A percentile compares a stretch with the other conserved stretches of the same genome.
Evolutionary conservation across 306 rosid species (phyloP).

Genomic region (Cucurbita argyrosperma): DNA sequence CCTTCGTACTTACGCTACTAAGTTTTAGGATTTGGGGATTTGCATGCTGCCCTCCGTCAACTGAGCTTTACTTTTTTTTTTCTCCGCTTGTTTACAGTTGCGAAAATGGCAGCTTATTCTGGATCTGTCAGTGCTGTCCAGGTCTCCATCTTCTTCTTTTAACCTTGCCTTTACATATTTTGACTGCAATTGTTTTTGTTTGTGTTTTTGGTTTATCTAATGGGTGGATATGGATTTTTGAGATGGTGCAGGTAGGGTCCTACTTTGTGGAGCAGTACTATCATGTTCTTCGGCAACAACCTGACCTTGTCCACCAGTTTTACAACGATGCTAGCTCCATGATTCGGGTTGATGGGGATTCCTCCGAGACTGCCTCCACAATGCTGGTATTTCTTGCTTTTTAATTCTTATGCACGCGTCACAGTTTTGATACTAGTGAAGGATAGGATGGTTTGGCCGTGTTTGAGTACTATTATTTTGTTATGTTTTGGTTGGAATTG

Average conservation of each 20-base stretch:
- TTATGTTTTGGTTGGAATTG: not conserved
- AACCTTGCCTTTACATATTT: not conserved
- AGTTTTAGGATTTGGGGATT: conserved; percentile 12
- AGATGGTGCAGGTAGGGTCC: conserved; percentile 64
- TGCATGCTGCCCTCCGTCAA: conserved; percentile 16
- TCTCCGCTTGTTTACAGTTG: not conserved
- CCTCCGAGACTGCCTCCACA: conserved; percentile 37
- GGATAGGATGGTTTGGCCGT: not conserved
- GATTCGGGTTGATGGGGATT: conserved; percentile 52
- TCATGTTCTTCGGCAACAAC: conserved; percentile 66
- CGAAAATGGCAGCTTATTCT: conserved; percentile 23
- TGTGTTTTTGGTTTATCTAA: not conserved
- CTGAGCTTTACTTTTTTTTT: not conserved
- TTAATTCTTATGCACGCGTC: not conserved
- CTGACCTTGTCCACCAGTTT: conserved; percentile 63
- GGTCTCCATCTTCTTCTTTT: conserved; percentile 23
- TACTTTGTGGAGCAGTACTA: conserved; percentile 80
- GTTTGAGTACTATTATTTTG: not conserved
- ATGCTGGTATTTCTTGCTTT: conserved; percentile 30
- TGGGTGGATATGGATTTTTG: conserved; percentile 1
- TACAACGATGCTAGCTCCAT: conserved; percentile 58
- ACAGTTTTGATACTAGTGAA: not conserved
- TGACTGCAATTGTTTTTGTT: not conserved
- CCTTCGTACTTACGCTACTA: not conserved
- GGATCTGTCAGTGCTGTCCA: conserved; percentile 52